Evolutionary conservation across 441 rosid species (phyloP), one percentile per base, ranked within the genome.

Genomic region (Pelargonium australe): DNA sequence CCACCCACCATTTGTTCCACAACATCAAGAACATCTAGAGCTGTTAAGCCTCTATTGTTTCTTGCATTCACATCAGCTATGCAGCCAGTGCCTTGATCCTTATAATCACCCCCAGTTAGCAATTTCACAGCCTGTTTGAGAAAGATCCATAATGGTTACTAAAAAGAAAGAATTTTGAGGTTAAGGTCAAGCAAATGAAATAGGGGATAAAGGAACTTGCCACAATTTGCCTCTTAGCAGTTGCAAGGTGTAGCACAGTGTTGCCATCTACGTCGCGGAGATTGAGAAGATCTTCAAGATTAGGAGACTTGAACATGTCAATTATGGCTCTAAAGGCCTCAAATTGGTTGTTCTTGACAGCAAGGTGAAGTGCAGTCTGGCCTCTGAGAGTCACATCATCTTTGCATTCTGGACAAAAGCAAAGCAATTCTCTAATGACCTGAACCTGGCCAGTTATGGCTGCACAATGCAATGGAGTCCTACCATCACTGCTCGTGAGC

Each of bases 201-300:
- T 5, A 5, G 20, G 6, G n/a, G 14, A 23, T n/a, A n/a, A 2
- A 20, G n/a, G 10, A 7, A 58, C 69, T 61, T 49, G 53, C 80
- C 78, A 63, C 41, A 1, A 13, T 2, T 28, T 71, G 70, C 73
- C 69, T 74, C 10, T 51, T 66, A 41, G 34, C 73, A 7, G 55
- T 53, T 11, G 83, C 78, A 17, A 77, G 64, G 43, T 77, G 78
- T 74, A 77, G 66, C 5, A 77, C 16, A 2, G 72, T 72, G 64
- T 80, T 80, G 25, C 80, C 80, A 1, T 77, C 60, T 13, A 28
- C 41, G 34, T 77, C 77, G 12, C 41, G 16, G 63, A 11, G 2
- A 45, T 79, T 70, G 20, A 79, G 3, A n/a, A 67, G 45, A 12
- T 64, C 41, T 53, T 37, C 16, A 57, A 2, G 64, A 0, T 67